Evolutionary conservation across 352 stramenopile genomes (phyloP).

Genomic region (Aphanomyces euteiches): DNA sequence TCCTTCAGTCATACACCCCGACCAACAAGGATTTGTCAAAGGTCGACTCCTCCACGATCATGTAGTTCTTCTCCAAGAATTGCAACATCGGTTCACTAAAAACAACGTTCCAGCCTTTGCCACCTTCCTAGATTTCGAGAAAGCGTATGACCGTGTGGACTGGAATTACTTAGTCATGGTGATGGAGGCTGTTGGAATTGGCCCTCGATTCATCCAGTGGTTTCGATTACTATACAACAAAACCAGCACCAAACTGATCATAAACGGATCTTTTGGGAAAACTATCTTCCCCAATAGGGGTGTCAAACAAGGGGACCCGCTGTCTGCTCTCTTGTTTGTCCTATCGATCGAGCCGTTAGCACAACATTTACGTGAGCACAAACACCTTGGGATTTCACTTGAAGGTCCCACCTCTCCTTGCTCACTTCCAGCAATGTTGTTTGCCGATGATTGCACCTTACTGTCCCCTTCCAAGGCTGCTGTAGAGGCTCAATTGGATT

Average conservation of each 20-base stretch:
- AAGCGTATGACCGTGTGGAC: conserved; percentile 37
- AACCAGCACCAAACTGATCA: not conserved
- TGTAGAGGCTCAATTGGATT: conserved; percentile 26
- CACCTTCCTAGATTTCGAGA: conserved; percentile 35
- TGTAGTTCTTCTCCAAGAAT: conserved; percentile 27
- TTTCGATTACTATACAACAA: not conserved
- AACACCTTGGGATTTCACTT: not conserved
- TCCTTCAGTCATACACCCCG: conserved; percentile 24
- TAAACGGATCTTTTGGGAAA: conserved; percentile 7
- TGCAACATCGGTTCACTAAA: conserved; percentile 29
- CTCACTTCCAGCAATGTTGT: conserved; percentile 33
- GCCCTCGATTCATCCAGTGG: conserved; percentile 12
- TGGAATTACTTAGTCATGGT: conserved; percentile 31
- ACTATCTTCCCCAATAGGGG: conserved; percentile 17
- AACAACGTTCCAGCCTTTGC: conserved; percentile 19
- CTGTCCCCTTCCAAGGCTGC: conserved; percentile 2
- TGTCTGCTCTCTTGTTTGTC: not conserved
- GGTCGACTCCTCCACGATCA: conserved; percentile 32
- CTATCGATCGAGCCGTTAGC: not conserved
- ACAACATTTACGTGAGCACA: not conserved
- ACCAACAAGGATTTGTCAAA: conserved; percentile 32
- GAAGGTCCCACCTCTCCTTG: not conserved
- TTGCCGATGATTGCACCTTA: conserved; percentile 34
- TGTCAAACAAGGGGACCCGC: conserved; percentile 21
- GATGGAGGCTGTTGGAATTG: conserved; percentile 30